Evolutionary conservation across 2,329 filamentous ascomycete species (phyloP), one percentile per base, ranked within the genome.

Genomic region (Sclerotinia glacialis): DNA sequence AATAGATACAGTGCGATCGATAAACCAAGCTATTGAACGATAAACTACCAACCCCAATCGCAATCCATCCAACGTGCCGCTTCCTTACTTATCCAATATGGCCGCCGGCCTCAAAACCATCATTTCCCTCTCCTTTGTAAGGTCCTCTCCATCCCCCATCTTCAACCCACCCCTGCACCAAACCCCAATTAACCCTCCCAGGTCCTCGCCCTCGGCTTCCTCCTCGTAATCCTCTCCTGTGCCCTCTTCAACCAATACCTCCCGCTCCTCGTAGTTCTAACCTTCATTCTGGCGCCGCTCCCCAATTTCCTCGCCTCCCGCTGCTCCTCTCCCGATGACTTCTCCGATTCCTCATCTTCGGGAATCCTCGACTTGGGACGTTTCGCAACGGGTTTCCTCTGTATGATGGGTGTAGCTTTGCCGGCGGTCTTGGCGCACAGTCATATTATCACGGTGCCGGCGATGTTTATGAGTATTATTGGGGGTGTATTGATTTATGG

Each of bases 91-190:
- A 42, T 61, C 68, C 70, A 76, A 71, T 74, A 84, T 81, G 81
- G 86, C 91, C 83, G 93, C 95, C 74, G 95, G 95, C 78, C 89
- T 99, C 77, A 98, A 97, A 83, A 99, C 95, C 73, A 99, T 99
- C 81, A 99, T 99, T 80, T 92, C 92, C 71, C 91, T 99, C 74
- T 98, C 95, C 78, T 99, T 99, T 81, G 95, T 91, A 86, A 66
- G 86, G 73, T 42, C 11, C 46, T 53, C 62, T 54, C 28, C 7
- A 63, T 44, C 44, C 6, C 6, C 23, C 37, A n/a, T n/a, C 21
- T 23, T 28, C 40, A n/a, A 5, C 34, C 49, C 26, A 28, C 18
- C 18, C 26, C 40, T 50, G 8, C 44, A 42, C 44, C 8, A 16
- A 52, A 7, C 6, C 31, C 7, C 9, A 21, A 49, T 69, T 73